A percentile compares a stretch with the other conserved stretches of the same genome.
phyloP scores from a whole-genome alignment of 805 yeast genomes.

The Saccharomycopsis olivae region DNA sequence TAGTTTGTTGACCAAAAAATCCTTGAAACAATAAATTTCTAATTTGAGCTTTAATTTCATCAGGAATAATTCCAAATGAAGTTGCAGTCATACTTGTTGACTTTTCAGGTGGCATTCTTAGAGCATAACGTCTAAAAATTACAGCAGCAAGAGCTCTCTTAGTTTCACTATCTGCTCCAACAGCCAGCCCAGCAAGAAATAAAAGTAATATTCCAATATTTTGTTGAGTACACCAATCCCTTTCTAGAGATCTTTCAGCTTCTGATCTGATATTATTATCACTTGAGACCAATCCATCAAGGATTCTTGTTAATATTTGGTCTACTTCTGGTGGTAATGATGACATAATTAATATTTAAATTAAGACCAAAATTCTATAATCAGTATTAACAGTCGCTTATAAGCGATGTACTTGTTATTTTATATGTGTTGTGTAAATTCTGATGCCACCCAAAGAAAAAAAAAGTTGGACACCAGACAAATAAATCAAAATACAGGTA shows the following conservation, averaged over 20 bases:
- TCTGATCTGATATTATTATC: constrained; percentile 64
- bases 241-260: constrained; percentile 67
- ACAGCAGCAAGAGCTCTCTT: constrained; percentile 73
- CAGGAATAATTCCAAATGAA: constrained; percentile 60
- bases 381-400: too few relatives aligned
- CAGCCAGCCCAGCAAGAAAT: constrained; percentile 75
- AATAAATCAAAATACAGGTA: too few relatives aligned
- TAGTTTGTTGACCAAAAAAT: constrained; percentile 56
- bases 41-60: constrained; percentile 49
- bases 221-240: constrained; percentile 62
- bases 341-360: constrained; percentile 23
- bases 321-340: constrained; percentile 52
- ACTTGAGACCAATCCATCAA: constrained; percentile 64
- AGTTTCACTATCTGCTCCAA: constrained; percentile 48
- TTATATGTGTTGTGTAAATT: too few relatives aligned
- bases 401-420: not conserved
- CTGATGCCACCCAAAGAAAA: too few relatives aligned
- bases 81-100: constrained; percentile 56
- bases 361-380: not conserved
- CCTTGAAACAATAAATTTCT: constrained; percentile 63
- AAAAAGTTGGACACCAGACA: too few relatives aligned
- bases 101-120: constrained; percentile 61
- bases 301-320: constrained; percentile 40
- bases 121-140: constrained; percentile 76
- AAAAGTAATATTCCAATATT: constrained; percentile 61